Evolutionary conservation across 371 early-diverging fungal genomes (phyloP).

Genomic region (Mortierella sp.): DNA sequence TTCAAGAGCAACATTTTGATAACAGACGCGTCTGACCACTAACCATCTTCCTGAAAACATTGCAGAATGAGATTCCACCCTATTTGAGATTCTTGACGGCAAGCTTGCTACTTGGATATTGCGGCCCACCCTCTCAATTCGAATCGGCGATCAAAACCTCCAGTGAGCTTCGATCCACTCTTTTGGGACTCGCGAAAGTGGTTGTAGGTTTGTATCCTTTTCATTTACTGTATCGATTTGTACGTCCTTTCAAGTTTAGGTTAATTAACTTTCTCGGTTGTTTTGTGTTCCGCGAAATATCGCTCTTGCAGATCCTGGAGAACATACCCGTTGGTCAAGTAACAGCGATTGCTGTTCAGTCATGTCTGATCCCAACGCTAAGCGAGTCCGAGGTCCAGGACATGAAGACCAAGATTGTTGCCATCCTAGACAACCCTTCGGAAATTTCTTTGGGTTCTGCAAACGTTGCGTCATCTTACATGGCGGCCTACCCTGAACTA

Average conservation of each 20-base stretch:
- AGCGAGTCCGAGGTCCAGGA: constrained; percentile 11
- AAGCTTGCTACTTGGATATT: constrained; percentile 22
- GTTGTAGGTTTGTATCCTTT: constrained; percentile 9
- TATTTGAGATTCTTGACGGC: not conserved
- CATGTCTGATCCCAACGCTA: not conserved
- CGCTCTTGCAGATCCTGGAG: constrained; percentile 12
- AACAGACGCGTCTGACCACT: not conserved
- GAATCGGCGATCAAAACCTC: not conserved
- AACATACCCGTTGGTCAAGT: constrained; percentile 15
- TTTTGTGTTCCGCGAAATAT: not conserved
- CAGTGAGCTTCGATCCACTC: not conserved
- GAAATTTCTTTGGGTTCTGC: constrained; percentile 11
- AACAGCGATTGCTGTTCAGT: constrained; percentile 12
- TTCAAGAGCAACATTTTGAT: not conserved
- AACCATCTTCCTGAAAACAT: not conserved
- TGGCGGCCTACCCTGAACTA: not conserved
- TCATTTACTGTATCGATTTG: not conserved
- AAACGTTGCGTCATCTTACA: constrained; percentile 17
- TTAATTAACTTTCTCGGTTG: not conserved
- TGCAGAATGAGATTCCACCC: constrained; percentile 13
- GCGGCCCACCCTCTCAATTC: not conserved
- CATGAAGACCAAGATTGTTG: not conserved
- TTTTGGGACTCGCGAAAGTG: constrained; percentile 10
- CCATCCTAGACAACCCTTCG: not conserved
- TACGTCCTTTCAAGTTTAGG: not conserved